phyloP scores from a whole-genome alignment of 441 rosid species.

The Populus trichocarpa region DNA sequence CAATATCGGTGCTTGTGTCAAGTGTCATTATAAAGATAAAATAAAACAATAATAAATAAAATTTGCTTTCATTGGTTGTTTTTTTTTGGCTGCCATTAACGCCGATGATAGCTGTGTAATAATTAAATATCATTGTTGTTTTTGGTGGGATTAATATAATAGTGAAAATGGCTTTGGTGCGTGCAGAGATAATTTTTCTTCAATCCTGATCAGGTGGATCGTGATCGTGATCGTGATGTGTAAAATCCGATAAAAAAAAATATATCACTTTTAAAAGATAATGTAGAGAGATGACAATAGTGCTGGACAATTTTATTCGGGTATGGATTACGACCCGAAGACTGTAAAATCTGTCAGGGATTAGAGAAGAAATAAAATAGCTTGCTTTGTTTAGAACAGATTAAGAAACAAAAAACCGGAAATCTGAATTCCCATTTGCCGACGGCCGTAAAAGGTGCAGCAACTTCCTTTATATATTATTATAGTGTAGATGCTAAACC shows the following conservation, averaged over 20 bases:
- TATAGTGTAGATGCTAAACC: not conserved
- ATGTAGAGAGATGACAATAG: no score
- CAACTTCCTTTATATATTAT: no score
- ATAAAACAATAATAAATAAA: no score
- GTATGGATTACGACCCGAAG: no score
- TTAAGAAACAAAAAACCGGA: not conserved
- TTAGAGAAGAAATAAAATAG: no score
- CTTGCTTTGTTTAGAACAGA: no score
- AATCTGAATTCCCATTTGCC: not conserved
- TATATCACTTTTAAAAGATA: no score
- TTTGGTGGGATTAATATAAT: not conserved
- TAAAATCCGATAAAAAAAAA: no score
- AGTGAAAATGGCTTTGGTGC: not conserved
- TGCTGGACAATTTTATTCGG: no score
- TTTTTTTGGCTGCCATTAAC: not conserved
- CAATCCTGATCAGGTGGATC: not conserved
- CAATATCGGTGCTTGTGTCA: no score
- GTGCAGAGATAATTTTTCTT: not conserved
- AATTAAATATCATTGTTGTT: not conserved
- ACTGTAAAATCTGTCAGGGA: not conserved
- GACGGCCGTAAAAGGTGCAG: not conserved
- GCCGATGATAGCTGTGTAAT: not conserved
- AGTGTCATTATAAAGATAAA: no score
- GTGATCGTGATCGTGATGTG: not conserved
- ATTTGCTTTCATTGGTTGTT: not conserved